A percentile compares a stretch with the other conserved stretches of the same genome.
These are phyloP conservation scores for Phytophthora pseudosyringae DNA, from an alignment of 352 stramenopile species.

Conservation along the genomic window DNA sequence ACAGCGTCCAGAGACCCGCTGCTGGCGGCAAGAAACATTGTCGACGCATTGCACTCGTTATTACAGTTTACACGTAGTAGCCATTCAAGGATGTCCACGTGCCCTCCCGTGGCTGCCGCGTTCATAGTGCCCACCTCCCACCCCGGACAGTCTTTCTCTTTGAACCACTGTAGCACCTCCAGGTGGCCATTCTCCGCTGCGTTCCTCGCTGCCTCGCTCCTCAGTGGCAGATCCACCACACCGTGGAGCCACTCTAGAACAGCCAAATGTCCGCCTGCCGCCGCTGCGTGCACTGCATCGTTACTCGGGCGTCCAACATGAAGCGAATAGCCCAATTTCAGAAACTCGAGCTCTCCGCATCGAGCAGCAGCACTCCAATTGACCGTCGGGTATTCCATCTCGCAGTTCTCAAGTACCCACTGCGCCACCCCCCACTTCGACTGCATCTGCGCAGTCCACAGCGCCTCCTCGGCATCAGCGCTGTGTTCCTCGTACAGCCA, in stretches of 20 bases:
- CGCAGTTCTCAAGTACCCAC: slow-evolving; percentile 26
- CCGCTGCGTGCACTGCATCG: slow-evolving; percentile 9
- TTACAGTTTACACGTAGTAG: slow-evolving; percentile 14
- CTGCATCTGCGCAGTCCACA: slow-evolving; percentile 12
- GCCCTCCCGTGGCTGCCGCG: slow-evolving; percentile 6
- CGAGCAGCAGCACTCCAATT: slow-evolving; percentile 11
- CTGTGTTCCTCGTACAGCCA: slow-evolving; percentile 13
- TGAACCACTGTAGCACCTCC: slow-evolving; percentile 23
- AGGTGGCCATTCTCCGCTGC: slow-evolving; percentile 15
- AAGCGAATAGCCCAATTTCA: slow-evolving; percentile 17
- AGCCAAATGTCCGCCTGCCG: slow-evolving; percentile 13
- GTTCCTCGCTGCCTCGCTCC: slow-evolving; percentile 6
- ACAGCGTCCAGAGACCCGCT: slow-evolving; percentile 10
- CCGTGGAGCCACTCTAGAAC: slow-evolving; percentile 26
- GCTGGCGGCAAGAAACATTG: slow-evolving; percentile 11
- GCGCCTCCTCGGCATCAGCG: slow-evolving; percentile 4
- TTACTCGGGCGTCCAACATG: slow-evolving; percentile 3
- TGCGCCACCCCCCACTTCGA: slow-evolving; percentile 6
- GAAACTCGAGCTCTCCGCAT: slow-evolving; percentile 6
- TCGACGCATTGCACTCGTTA: slow-evolving; percentile 1
- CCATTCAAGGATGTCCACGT: slow-evolving; percentile 16
- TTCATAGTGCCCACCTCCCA: slow-evolving; percentile 12
- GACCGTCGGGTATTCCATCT: slow-evolving; percentile 2
- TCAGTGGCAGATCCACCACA: slow-evolving; percentile 5
- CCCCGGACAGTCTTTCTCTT: slow-evolving; percentile 6